Base-by-base conservation (phyloP, 1,284 basidiomycete genomes). In the Neolentinus lepideus region DNA sequence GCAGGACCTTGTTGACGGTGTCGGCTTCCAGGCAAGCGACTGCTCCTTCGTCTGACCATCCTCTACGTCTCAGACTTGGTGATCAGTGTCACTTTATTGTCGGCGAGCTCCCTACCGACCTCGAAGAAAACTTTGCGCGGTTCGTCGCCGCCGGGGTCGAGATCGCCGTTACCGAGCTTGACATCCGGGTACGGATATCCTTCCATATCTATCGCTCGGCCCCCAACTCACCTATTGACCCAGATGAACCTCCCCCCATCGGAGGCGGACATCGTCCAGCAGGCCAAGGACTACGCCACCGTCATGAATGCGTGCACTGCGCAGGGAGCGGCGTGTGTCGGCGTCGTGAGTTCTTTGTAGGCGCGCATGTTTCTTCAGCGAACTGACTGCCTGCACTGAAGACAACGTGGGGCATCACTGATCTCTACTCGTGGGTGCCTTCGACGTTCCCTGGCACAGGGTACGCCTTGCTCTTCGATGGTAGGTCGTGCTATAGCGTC, bases 121-220 rank as follows among this genome's bases (percentile, higher is more conserved):
- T 81, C 53, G 69, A 77, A 61, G 66, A 69, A 31, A 75, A 78
- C 59, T 60, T 81, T 29, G 63, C 75, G 61, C 69, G 73, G 52
- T 80, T 84, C 61, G 69, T 73, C 25, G 74, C 74, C 21, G 73
- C 80, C 22, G 82, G 81, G 14, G 67, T 84, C 43, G 80, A 83
- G 58, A 74, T 85, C 19, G 80, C 80, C 16, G 73, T 83, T 56
- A 83, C 81, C 4, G 81, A 83, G 63, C 71, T 84, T 52, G 81
- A 84, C 62, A 77, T 83, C 59, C 73, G 80, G 51, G 58, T 60
- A n/a, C 3, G 21, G 21, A 48, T 27, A 9, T 29, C 36, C 19
- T 31, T 52, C 29, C 6, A 47, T 53, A 35, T 43, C 47, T 43
- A 10, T 36, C 9, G 45, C 54, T 11, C 56, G 59, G n/a, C 19